Base-by-base conservation (phyloP, 345 rosid species). In the Combretum micranthum region DNA sequence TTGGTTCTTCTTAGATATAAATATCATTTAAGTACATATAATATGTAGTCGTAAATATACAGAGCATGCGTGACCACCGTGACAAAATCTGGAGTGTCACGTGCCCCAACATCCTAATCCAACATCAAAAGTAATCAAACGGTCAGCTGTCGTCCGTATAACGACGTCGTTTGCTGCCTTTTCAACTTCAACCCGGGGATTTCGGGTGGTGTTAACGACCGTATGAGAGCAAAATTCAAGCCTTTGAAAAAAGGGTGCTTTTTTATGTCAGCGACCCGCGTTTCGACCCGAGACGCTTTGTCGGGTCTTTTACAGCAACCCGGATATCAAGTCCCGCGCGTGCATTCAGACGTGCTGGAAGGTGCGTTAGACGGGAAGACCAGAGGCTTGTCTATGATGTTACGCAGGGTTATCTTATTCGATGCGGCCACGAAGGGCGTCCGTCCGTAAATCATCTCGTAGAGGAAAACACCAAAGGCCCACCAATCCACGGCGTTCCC, bases 401-500 rank as follows among this genome's bases (percentile, higher is more conserved):
- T 83, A n/a, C 91, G 89, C 68, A 93, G 86, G n/a, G 96, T 89
- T 25, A 61, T 69, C 62, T 87, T 94, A 52, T 89, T 93, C 0
- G 83, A 77, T 45, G 85, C 69, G 59, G 88, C 94, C 0, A 83
- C 77, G 67, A 93, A 93, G 14, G 99, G 97, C 1, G 97, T 89
- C 16, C 72, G 74, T 0, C 99, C 94, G 64, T 93, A 87, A 2
- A 93, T 61, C 72, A 89, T 76, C 72, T 93, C 99, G 78, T 89
- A 89, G 56, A 89, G 50, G 65, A 93, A 82, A 15, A 93, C 70
- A 12, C 99, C 99, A 2, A 79, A 64, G 22, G 99, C 80, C 99
- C 97, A 93, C 99, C 99, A 93, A 69, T 93, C 99, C 55, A 93
- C 97, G 0, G 96, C 94, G 50, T 78, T 93, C 0, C 97, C 96